Conservation (phyloP, 441 rosid genomes). For the Syzygium syzygioides region DNA sequence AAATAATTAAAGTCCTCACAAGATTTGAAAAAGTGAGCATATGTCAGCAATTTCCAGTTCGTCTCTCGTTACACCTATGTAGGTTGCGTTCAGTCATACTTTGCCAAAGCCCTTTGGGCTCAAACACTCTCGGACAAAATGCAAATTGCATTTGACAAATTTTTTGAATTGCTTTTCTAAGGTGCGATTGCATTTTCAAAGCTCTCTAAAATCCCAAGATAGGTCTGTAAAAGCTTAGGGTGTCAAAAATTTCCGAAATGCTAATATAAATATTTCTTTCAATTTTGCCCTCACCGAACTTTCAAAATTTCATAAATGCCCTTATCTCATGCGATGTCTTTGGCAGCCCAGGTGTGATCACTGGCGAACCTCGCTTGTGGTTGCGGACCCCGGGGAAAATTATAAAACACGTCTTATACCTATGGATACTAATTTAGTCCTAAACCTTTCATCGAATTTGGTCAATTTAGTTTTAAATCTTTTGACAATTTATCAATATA, state of each 20-base stretch:
- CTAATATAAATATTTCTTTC: neutral
- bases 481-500: neutral
- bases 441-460: neutral
- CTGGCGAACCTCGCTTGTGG: neutral
- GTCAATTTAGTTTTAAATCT: neutral
- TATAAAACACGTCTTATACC: neutral
- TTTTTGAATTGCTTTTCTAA: neutral
- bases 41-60: neutral
- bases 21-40: neutral
- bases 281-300: neutral
- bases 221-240: too few relatives aligned
- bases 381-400: accelerated
- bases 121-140: neutral
- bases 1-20: neutral
- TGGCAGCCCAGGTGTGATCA: accelerated
- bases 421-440: accelerated
- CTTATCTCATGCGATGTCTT: accelerated
- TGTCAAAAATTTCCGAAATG: neutral
- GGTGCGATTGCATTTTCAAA: too few relatives aligned
- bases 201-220: too few relatives aligned
- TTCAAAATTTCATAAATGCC: neutral
- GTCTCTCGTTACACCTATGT: neutral
- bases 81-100: neutral
- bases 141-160: neutral
- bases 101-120: neutral